Base-by-base conservation (phyloP, 495 filamentous ascomycete species). In the Clavariopsis aquatica region DNA sequence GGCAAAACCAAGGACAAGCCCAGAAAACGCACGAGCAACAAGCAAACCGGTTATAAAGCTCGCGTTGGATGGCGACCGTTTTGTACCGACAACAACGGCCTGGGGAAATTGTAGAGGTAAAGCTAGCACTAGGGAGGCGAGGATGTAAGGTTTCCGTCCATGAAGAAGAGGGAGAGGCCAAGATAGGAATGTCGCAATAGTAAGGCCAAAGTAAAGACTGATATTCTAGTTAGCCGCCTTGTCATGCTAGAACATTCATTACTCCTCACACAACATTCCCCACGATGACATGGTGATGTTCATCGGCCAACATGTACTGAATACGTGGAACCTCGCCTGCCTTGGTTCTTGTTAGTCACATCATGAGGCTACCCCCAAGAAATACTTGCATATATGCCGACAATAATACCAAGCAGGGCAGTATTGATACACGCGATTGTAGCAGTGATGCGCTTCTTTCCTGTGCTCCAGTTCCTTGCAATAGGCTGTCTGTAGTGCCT, bases 111-210 rank as follows among this genome's bases (percentile, higher is more conserved):
- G 82, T 1, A 92, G 77, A 20, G 88, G 87, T 75, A 91, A 80
- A n/a, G 87, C 81, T 19, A 89, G 69, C 7, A 83, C 79, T 45
- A 89, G 78, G 23, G 87, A 82, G 36, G 80, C 78, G 46, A 92
- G 71, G 36, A 85, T 84, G 72, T 92, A 92, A 8, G 87, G 85
- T 73, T 91, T 91, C 34, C 88, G 81, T 19, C 89, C 89, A 72
- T 91, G 88, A 1, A 92, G 79, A n/a, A 92, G 75, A 9, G 89
- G 85, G 8, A 92, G 74, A 1, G 89, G 88, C 88, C 89, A 92
- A 69, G 83, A 84, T 28, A 89, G 69, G 31, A 89, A 79, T 1
- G 83, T 89, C 1, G 88, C 80, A 31, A 91, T 76, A 0, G 87
- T 85, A 45, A 91, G 77, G 13, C 87, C 87, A 27, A 87, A 66